Evolutionary conservation across 768 basidiomycete genomes (phyloP), one percentile per base, ranked within the genome.

Genomic region (Solioccasus polychromus): DNA sequence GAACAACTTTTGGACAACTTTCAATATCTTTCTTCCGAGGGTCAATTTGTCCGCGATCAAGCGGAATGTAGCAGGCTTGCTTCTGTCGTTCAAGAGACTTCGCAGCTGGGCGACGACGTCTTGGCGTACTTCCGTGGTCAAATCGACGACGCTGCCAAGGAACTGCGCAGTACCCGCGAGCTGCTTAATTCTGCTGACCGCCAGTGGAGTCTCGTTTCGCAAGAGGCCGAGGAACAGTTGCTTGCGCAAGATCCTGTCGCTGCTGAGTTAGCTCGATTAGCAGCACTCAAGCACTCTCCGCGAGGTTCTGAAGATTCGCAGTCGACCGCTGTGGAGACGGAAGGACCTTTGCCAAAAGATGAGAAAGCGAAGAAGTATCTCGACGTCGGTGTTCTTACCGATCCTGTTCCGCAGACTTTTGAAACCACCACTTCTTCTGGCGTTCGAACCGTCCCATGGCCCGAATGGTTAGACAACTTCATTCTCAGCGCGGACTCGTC

Each of bases 251-350:
- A 43, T 22, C 36, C 48, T 8, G 18, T 22, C 14, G 35, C 26
- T 18, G 43, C 49, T 39, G 47, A 29, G 26, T 38, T 62, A 30
- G 37, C 39, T 25, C 46, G 28, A 19, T 31, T 58, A 45, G 43
- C n/a, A n/a, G n/a, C 45, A 42, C 53, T 60, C 31, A 69, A 72
- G 31, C 67, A 69, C n/a, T 61, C 63, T 1, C 71, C 76, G 12
- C 74, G 82, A 43, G 82, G 78, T 38, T 86, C 85, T n/a, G 76
- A 78, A 57, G 83, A 85, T 59, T 86, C 85, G 1, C 76, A 80
- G 42, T 58, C 58, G 19, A 85, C 83, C 0, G 72, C 72, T 15
- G 79, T 83, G 20, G 55, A 52, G 18, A 30, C 55, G 34, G 57
- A 59, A 42, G 29, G 20, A 6, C 34, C 25, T 5, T 26, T 46